These are phyloP conservation scores for Eimeria tenella DNA, from an alignment of 169 alveolate genomes.

Conservation along the genomic window DNA sequence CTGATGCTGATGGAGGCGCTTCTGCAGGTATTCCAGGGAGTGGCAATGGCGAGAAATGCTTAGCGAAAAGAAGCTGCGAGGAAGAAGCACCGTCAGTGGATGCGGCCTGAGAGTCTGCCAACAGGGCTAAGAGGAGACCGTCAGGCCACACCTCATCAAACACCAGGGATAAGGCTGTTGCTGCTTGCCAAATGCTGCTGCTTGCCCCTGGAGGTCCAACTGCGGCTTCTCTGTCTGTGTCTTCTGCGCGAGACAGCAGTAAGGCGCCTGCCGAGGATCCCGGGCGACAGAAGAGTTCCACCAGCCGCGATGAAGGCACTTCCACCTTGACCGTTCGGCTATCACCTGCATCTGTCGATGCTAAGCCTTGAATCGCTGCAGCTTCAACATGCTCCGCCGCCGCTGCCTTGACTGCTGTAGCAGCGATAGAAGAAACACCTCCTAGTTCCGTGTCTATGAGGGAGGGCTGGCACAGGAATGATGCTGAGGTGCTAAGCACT, in stretches of 20 bases:
- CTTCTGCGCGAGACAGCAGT: background rate
- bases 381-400: constrained; percentile 19
- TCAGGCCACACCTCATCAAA: constrained; percentile 43
- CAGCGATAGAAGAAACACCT: background rate
- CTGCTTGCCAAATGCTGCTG: constrained; percentile 58
- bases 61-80: background rate
- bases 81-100: background rate
- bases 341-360: background rate
- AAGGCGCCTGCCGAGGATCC: constrained; percentile 20
- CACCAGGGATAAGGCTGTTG: background rate
- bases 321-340: background rate
- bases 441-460: constrained; percentile 20
- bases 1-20: background rate
- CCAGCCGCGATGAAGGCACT: background rate
- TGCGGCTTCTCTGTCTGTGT: background rate
- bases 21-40: background rate
- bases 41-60: background rate
- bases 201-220: background rate
- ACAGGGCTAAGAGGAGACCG: background rate
- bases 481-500: constrained; percentile 42
- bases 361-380: background rate
- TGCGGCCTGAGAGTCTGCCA: background rate
- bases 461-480: background rate
- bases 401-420: constrained; percentile 16
- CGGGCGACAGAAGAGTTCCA: background rate